Base-by-base conservation (phyloP, 306 rosid genomes). In the Sicyos edulis region DNA sequence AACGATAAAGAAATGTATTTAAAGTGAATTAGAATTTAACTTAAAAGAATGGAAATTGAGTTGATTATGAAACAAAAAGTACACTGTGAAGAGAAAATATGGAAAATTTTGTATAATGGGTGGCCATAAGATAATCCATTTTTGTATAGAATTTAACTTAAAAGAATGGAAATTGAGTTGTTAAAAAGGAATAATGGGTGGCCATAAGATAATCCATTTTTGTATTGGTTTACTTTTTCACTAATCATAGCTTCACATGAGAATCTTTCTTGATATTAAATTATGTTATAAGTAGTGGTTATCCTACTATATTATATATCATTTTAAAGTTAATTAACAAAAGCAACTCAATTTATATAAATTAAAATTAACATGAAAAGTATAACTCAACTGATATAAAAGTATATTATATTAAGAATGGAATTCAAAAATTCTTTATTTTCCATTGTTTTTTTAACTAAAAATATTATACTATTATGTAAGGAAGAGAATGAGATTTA, bases 191-290 rank as follows among this genome's bases (percentile, higher is more conserved):
- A 16, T 61, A 32, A 61, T 32, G 22, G 47, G 68, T 61, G 68
- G 13, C 68, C 68, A 61, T 61, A 20, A 34, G 19, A 26, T 26
- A 1, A 26, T 26, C 32, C 32, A 1, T 26, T 32, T 26, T 57
- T 59, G 14, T 59, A 13, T 1, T 59, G 44, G 44, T 1, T 59
- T 8, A 26, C 65, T 26, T 26, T 59, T 14, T 59, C 19, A 59
- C 65, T 61, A 61, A 61, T 61, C 2, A 59, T 59, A 26, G 19
- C 65, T 59, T 59, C 65, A 13, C 5, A 61, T 15, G 68, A 45
- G 68, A 61, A 61, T 61, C 68, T 61, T 61, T 22, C 49, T 32
- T 61, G 15, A 32, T 16, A 32, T 61, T 32, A 32, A 14, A 61
- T 61, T 16, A 32, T 32, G 14, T 34, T 32, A 61, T 11, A 32